Percentiles rank a stretch among this genome's conserved stretches.
Evolutionary conservation across 768 basidiomycete genomes (phyloP).

Genomic region (Sutorius australiensis): DNA sequence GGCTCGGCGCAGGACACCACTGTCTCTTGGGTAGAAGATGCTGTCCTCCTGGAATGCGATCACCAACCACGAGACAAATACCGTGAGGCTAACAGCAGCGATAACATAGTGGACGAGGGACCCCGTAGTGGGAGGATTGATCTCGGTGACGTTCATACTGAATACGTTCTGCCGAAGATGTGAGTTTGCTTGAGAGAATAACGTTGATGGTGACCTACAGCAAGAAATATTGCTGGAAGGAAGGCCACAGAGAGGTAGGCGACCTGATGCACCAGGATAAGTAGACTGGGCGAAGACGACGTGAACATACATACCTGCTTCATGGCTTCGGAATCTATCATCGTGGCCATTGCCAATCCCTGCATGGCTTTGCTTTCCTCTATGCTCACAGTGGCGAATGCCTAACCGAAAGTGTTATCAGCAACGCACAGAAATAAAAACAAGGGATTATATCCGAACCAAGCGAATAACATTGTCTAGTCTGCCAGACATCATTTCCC

Average conservation of each 20-base stretch:
- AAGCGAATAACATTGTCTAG: constrained; percentile 23
- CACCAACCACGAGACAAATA: constrained; percentile 50
- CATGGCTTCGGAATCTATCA: constrained; percentile 5
- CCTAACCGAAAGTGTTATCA: constrained; percentile 31
- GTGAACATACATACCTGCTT: constrained; percentile 22
- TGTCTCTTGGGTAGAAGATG: constrained; percentile 6
- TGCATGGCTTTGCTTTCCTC: constrained; percentile 35
- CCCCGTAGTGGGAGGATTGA: constrained; percentile 20
- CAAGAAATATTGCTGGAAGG: constrained; percentile 46
- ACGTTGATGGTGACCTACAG: constrained; percentile 17
- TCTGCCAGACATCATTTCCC: constrained; percentile 22
- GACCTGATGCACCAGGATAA: constrained; percentile 34
- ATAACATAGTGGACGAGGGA: constrained; percentile 39
- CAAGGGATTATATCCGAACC: constrained; percentile 12
- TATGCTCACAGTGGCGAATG: constrained; percentile 53
- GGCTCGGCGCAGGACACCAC: constrained; percentile 8
- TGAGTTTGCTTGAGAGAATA: constrained; percentile 3
- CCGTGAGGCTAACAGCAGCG: constrained; percentile 42
- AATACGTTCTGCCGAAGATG: constrained; percentile 28
- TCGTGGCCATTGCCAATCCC: neutral
- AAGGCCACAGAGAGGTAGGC: constrained; percentile 56
- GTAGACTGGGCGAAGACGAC: neutral
- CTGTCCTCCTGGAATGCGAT: constrained; percentile 44
- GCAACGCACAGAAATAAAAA: neutral
- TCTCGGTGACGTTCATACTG: constrained; percentile 29